Evolutionary conservation across 2,329 filamentous ascomycete species (phyloP).

Genomic region (Diaporthe velutina): DNA sequence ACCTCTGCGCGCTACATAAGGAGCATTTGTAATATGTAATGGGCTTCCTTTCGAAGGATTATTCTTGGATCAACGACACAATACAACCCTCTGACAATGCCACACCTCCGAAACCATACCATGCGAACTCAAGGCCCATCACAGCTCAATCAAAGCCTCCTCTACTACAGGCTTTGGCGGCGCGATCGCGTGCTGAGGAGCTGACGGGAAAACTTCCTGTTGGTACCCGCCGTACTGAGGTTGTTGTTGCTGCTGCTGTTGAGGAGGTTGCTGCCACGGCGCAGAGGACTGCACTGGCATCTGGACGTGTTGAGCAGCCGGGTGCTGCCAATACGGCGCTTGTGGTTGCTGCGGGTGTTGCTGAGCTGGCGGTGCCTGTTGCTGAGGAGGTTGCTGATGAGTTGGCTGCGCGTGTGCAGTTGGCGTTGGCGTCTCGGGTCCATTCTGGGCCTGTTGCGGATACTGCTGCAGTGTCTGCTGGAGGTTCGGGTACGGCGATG

Average conservation of each 20-base stretch:
- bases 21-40: background rate
- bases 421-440: slow-evolving; percentile 54
- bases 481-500: slow-evolving; percentile 67
- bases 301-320: slow-evolving; percentile 55
- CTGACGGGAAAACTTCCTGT: slow-evolving; percentile 75
- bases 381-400: slow-evolving; percentile 46
- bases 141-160: slow-evolving; percentile 86
- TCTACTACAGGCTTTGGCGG: slow-evolving; percentile 73
- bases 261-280: slow-evolving; percentile 52
- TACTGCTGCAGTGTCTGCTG: slow-evolving; percentile 46
- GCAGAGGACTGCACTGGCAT: slow-evolving; percentile 55
- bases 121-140: background rate
- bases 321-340: slow-evolving; percentile 64
- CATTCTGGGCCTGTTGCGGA: slow-evolving; percentile 48
- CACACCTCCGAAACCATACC: background rate
- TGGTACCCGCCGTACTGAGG: slow-evolving; percentile 63
- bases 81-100: background rate
- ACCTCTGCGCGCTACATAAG: background rate
- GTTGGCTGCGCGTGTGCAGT: slow-evolving; percentile 53
- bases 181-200: slow-evolving; percentile 67
- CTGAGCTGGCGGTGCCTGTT: slow-evolving; percentile 45
- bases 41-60: background rate
- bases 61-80: background rate
- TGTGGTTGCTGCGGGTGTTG: slow-evolving; percentile 48
- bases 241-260: slow-evolving; percentile 33